phyloP scores from a whole-genome alignment of 345 rosid species.

The Lenwebbia sp. region DNA sequence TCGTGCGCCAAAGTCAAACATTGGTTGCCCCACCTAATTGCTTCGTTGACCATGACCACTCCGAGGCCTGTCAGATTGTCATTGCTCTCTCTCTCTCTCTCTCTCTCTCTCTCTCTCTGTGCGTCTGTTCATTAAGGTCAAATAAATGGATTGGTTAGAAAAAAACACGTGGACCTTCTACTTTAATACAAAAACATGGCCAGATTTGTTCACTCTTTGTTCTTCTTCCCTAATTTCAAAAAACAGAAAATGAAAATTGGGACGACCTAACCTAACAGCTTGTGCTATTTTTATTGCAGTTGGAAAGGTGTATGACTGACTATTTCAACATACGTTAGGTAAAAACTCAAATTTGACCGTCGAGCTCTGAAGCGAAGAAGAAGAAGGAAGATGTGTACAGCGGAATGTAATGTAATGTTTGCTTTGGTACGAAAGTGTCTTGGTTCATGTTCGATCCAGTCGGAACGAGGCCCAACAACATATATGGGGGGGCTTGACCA shows the following conservation, averaged over 20 bases:
- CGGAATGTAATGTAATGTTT: no score
- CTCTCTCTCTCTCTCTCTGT: no score
- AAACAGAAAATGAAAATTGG: no score
- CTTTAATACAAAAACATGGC: no score
- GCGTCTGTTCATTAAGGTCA: not conserved
- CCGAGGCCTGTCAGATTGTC: not conserved
- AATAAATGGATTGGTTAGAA: not conserved
- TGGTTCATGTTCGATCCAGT: not conserved
- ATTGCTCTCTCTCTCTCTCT: not conserved
- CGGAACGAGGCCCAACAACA: not conserved
- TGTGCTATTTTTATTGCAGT: no score
- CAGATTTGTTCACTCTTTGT: no score
- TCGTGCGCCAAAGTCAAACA: not conserved
- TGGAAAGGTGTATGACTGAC: no score
- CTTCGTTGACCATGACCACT: not conserved
- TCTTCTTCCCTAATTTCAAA: no score
- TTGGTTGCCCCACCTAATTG: not conserved
- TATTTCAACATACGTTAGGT: not conserved
- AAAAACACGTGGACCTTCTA: not conserved
- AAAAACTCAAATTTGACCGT: not conserved
- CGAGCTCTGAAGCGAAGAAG: not conserved
- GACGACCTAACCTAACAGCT: no score
- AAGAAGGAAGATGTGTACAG: not conserved
- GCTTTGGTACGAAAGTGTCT: not conserved
- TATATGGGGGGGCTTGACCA: not conserved